These are phyloP conservation scores for Starmerella floricola DNA, from an alignment of 805 yeast species.

Conservation along the genomic window DNA sequence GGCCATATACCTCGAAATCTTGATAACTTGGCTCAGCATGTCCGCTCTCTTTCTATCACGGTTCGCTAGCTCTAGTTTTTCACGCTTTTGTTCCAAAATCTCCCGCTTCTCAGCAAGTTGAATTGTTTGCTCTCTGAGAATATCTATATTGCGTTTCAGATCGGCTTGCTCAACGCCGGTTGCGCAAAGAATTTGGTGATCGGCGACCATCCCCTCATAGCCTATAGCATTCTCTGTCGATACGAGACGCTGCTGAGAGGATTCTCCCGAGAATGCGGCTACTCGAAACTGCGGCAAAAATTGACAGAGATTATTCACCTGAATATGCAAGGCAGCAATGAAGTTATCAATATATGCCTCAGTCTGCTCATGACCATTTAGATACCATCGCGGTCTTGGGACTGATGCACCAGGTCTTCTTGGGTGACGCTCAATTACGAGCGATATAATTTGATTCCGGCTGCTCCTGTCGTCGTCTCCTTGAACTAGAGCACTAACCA, in stretches of 20 bases:
- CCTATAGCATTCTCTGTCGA: conserved; percentile 79
- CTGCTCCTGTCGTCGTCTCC: conserved; percentile 1
- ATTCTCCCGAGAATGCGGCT: conserved; percentile 74
- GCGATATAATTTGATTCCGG: conserved; percentile 4
- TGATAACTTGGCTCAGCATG: conserved; percentile 1
- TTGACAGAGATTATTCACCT: conserved; percentile 83
- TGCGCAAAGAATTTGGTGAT: conserved; percentile 42
- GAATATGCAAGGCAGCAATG: conserved; percentile 65
- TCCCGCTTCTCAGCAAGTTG: conserved; percentile 19
- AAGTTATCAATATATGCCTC: conserved; percentile 42
- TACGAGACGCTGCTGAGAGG: conserved; percentile 57
- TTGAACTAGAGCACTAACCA: conserved; percentile 12
- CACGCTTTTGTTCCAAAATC: conserved; percentile 24
- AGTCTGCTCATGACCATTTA: conserved; percentile 15
- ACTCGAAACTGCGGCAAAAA: conserved; percentile 93
- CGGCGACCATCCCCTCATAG: conserved; percentile 34
- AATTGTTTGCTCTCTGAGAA: conserved; percentile 19
- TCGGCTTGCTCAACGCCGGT: conserved; percentile 4
- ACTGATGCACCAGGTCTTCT: not conserved
- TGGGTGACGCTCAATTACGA: conserved; percentile 1
- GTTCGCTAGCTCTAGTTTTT: conserved; percentile 10
- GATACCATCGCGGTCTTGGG: conserved; percentile 9
- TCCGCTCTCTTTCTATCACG: not conserved
- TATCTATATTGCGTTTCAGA: conserved; percentile 34
- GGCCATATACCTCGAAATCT: not conserved